Evolutionary conservation across 208 protist species (phyloP), one percentile per base, ranked within the genome.

Genomic region (Herpetomonas samuelpessoai): DNA sequence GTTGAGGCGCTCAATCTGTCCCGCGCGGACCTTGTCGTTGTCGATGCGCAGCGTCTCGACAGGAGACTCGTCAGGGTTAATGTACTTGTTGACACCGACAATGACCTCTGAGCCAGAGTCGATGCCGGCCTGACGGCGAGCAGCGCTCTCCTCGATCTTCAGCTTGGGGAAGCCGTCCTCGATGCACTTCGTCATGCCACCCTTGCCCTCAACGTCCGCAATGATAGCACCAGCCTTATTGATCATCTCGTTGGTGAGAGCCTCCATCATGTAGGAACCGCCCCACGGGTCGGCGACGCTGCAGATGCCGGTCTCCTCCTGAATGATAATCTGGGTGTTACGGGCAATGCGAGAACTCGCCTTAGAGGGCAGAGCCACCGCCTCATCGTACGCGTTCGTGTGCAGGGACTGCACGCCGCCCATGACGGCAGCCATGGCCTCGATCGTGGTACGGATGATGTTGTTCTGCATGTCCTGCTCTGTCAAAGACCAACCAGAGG

Each of bases 401-500:
- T 98, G 95, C 30, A 98, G 65, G 35, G 64, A 82, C 76, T 98
- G 95, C 35, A 94, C 88, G 28, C 88, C 92, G 41, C 96, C 97
- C 55, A 98, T 84, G 10, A 97, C 88, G 7, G 97, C 95, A 0
- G 97, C 96, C 93, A 98, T 98, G 1, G 97, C 97, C 71, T 99
- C 97, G 26, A 99, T 79, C 1, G 97, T 98, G 3, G 97, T 98
- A 59, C 97, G 88, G 26, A 99, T 89, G 29, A 99, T 81, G 72
- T 98, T 98, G 79, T 98, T 98, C 66, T 97, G 96, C 67, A 97
- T 93, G 57, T 98, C 92, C 75, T 95, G 97, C 66, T 97, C 97
- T 2, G 94, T 98, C n/a, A 99, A 72, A 6, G 94, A 98, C 94
- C 95, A 98, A 28, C 97, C 97, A 7, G 82, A 94, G 1, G 97